A percentile compares a stretch with the other conserved stretches of the same genome.
Evolutionary conservation across 345 rosid species (phyloP).

Genomic region (Citrus medica): DNA sequence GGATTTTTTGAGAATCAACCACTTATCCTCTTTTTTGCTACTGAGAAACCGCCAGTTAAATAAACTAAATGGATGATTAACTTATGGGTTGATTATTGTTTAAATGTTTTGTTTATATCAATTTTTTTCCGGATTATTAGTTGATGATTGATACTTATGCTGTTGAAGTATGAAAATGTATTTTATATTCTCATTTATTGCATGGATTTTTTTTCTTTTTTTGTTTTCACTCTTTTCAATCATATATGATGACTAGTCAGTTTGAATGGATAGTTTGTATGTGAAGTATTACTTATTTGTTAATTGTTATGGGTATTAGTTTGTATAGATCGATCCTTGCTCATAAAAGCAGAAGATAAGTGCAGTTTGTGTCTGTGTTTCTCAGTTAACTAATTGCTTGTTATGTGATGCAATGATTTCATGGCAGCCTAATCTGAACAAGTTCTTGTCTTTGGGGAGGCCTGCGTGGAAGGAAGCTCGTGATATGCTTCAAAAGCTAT

Average conservation of each 20-base stretch:
- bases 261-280: background rate
- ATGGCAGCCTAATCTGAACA: slow-evolving; percentile 75
- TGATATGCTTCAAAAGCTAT: slow-evolving; percentile 63
- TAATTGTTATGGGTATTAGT: background rate
- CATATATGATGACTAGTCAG: background rate
- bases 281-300: background rate
- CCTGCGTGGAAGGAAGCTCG: slow-evolving; percentile 99
- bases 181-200: too few relatives aligned
- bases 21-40: background rate
- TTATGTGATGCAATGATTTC: slow-evolving; percentile 17
- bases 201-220: background rate
- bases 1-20: background rate
- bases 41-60: background rate
- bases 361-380: too few relatives aligned
- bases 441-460: slow-evolving; percentile 75
- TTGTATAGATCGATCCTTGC: too few relatives aligned
- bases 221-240: background rate
- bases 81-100: background rate
- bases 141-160: background rate
- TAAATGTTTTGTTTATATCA: background rate
- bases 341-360: too few relatives aligned
- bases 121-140: background rate
- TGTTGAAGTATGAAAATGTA: too few relatives aligned
- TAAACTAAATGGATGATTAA: background rate
- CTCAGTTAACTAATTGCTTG: background rate